Evolutionary conservation across 768 basidiomycete genomes (phyloP).

Genomic region (Calocybe cyanea): DNA sequence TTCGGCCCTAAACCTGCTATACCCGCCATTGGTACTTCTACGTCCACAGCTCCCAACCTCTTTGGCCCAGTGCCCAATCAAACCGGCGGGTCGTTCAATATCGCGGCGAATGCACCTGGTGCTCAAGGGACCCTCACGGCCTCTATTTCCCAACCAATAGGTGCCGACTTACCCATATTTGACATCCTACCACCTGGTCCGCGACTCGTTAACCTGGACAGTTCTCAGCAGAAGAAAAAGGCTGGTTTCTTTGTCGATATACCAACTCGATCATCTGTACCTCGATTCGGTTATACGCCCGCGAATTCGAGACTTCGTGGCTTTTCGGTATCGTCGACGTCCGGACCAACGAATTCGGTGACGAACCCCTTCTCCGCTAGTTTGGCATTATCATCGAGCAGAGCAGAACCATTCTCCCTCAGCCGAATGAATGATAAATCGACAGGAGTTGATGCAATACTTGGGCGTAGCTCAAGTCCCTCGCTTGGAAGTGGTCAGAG

Average conservation of each 20-base stretch:
- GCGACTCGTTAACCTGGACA: slow-evolving; percentile 57
- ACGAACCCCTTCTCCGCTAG: slow-evolving; percentile 32
- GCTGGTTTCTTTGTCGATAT: slow-evolving; percentile 73
- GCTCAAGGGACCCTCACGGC: slow-evolving; percentile 67
- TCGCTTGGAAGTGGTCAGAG: slow-evolving; percentile 65
- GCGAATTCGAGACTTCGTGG: slow-evolving; percentile 71
- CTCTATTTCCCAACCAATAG: slow-evolving; percentile 85
- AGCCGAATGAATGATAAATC: slow-evolving; percentile 44
- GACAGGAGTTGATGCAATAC: slow-evolving; percentile 57
- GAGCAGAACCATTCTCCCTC: slow-evolving; percentile 50
- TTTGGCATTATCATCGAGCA: slow-evolving; percentile 51
- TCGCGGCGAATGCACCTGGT: slow-evolving; percentile 38
- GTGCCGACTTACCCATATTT: slow-evolving; percentile 67
- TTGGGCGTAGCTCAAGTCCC: slow-evolving; percentile 58
- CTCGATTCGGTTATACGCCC: slow-evolving; percentile 65
- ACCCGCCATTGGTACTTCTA: slow-evolving; percentile 40
- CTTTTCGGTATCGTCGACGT: slow-evolving; percentile 47
- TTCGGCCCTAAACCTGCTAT: slow-evolving; percentile 52
- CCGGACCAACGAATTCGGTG: slow-evolving; percentile 32
- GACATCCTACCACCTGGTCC: slow-evolving; percentile 72
- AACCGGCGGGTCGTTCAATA: slow-evolving; percentile 30
- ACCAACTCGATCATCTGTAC: slow-evolving; percentile 67
- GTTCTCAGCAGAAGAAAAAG: slow-evolving; percentile 67
- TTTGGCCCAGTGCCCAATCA: slow-evolving; percentile 36
- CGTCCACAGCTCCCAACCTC: slow-evolving; percentile 37